Percentiles rank a stretch among this genome's conserved stretches.
Evolutionary conservation across 176 grass and related monocot species (phyloP).

Genomic region (Rhipidocladum racemiflorum): DNA sequence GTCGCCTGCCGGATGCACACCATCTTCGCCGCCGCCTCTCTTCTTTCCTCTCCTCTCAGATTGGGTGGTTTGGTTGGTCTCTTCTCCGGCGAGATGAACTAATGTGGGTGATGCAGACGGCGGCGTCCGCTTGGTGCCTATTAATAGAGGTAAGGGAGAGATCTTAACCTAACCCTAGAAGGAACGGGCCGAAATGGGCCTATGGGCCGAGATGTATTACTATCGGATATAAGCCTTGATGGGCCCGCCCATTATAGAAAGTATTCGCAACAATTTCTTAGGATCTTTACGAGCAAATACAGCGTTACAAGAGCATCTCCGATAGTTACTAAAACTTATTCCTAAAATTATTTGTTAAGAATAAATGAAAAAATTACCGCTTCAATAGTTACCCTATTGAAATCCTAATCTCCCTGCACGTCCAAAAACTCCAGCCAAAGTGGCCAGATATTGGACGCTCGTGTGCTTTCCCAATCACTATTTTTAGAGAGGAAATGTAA

Average conservation of each 20-base stretch:
- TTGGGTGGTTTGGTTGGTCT: neutral
- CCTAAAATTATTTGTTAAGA: too few species aligned
- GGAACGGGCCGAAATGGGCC: neutral
- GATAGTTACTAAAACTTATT: too few species aligned
- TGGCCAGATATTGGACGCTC: too few species aligned
- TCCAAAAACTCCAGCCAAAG: too few species aligned
- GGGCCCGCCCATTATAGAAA: neutral
- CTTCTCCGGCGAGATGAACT: slow-evolving; percentile 1
- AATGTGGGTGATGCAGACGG: neutral
- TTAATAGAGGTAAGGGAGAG: slow-evolving; percentile 19
- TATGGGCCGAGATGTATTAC: neutral
- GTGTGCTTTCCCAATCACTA: too few species aligned
- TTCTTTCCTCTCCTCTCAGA: neutral
- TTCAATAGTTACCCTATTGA: too few species aligned
- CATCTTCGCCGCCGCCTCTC: slow-evolving; percentile 26
- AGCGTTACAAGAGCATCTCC: too few species aligned
- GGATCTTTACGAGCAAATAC: neutral
- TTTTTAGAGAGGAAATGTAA: too few species aligned
- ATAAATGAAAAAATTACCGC: too few species aligned
- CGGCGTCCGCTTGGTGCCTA: slow-evolving; percentile 18
- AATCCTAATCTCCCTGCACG: too few species aligned
- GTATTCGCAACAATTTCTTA: neutral
- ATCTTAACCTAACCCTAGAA: slow-evolving; percentile 50
- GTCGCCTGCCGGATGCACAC: slow-evolving; percentile 96
- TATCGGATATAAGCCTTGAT: neutral